Base-by-base conservation (phyloP, 2,329 filamentous ascomycete genomes). In the Cytospora leucostoma region DNA sequence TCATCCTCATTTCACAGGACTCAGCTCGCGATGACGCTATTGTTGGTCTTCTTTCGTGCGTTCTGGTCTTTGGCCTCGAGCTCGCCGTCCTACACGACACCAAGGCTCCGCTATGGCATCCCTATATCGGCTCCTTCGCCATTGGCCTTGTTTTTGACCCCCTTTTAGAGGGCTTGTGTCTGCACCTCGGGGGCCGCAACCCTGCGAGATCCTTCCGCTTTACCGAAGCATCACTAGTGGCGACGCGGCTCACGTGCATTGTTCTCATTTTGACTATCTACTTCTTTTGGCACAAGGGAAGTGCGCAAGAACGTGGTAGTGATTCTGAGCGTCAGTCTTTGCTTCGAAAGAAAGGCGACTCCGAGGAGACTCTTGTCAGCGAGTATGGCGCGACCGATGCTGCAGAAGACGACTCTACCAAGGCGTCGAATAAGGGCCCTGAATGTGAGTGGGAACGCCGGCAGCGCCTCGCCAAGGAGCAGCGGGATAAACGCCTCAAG, bases 401-500 rank as follows among this genome's bases (percentile, higher is more conserved):
- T 12, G 33, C 34, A 17, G 35, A 63, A 21, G 59, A 62, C 11
- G 66, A 71, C 32, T 40, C 67, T 8, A 63, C 59, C 33, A 70
- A 71, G 64, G 63, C 66, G 58, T 67, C 65, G 66, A 71, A 66
- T 58, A 75, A 77, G 59, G 74, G 72, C 17, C 74, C 78, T 1
- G 85, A 89, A 69, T 85, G 75, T 70, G 82, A 72, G 51, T 88
- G 78, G 81, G 82, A 80, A 71, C 82, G 76, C 63, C 79, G 74
- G 55, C 78, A 84, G 70, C 79, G 83, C 49, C 79, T 80, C 71
- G 83, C 76, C 56, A 84, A 78, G 72, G 87, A 82, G 74, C 83
- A 76, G 67, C 88, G 85, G 78, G 79, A 86, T 66, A 88, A 91
- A 74, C 84, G 88, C 3, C 80, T 93, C n/a, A 82, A 88, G 71